phyloP scores from a whole-genome alignment of 345 rosid genomes.

The Lepidium aucheri region DNA sequence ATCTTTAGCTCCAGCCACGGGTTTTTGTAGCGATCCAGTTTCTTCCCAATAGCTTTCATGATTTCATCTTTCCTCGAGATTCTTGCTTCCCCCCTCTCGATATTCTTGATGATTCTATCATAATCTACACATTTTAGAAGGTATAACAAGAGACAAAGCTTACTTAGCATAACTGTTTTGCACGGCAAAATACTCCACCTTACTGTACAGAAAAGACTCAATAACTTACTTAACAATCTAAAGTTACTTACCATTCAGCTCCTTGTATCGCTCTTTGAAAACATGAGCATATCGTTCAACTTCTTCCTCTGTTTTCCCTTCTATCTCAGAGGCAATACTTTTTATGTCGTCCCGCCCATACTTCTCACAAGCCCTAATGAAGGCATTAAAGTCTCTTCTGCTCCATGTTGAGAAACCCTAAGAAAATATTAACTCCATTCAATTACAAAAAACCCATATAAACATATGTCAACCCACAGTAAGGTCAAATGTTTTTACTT shows the following conservation, averaged over 20 bases:
- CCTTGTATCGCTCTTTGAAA: constrained; percentile 87
- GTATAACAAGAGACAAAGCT: neutral
- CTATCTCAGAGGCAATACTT: constrained; percentile 88
- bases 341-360: constrained; percentile 82
- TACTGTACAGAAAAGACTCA: neutral
- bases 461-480: constrained; percentile 6
- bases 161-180: neutral
- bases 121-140: constrained; percentile 41
- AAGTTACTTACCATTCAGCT: constrained; percentile 54
- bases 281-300: constrained; percentile 84
- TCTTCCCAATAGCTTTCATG: constrained; percentile 98
- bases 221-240: neutral
- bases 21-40: constrained; percentile 93
- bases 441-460: constrained; percentile 1
- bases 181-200: neutral
- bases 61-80: constrained; percentile 95
- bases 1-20: constrained; percentile 98
- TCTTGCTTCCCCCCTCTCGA: constrained; percentile 95
- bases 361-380: constrained; percentile 92
- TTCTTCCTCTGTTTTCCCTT: constrained; percentile 88
- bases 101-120: constrained; percentile 93
- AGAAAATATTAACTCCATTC: neutral
- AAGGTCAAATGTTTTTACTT: constrained; percentile 11
- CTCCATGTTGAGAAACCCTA: constrained; percentile 99
- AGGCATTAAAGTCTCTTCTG: constrained; percentile 83